phyloP scores from a whole-genome alignment of 768 basidiomycete genomes.

The Psilocybe cubensis region DNA sequence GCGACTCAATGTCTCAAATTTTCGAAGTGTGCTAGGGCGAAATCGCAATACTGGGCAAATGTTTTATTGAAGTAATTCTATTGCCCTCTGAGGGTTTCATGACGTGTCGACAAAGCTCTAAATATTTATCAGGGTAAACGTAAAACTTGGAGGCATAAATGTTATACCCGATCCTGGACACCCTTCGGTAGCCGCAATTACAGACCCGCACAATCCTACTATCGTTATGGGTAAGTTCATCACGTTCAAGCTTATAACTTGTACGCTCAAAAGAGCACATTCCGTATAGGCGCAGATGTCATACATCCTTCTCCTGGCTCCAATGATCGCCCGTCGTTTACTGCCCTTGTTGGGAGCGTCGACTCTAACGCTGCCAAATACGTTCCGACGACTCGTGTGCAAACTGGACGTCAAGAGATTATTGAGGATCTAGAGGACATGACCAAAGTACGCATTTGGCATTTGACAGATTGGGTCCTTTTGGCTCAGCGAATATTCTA shows the following conservation, averaged over 20 bases:
- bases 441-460: slow-evolving; percentile 47
- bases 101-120: too few relatives aligned
- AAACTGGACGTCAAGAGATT: slow-evolving; percentile 73
- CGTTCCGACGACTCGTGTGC: slow-evolving; percentile 62
- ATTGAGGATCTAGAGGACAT: slow-evolving; percentile 72
- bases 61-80: slow-evolving; percentile 79
- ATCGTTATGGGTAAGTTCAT: slow-evolving; percentile 68
- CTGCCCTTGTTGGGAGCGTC: slow-evolving; percentile 80
- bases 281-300: slow-evolving; percentile 85
- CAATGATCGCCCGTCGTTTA: slow-evolving; percentile 78
- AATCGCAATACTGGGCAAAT: slow-evolving; percentile 80
- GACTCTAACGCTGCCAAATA: slow-evolving; percentile 80
- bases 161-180: slow-evolving; percentile 65
- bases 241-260: too few relatives aligned
- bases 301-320: slow-evolving; percentile 84
- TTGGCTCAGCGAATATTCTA: too few relatives aligned
- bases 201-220: slow-evolving; percentile 73
- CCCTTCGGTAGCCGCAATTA: slow-evolving; percentile 58
- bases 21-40: slow-evolving; percentile 66
- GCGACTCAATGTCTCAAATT: slow-evolving; percentile 80
- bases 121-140: slow-evolving; percentile 61
- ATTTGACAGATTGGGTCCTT: background rate
- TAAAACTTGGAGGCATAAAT: slow-evolving; percentile 88
- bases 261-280: too few relatives aligned
- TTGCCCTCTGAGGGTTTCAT: too few relatives aligned